Base-by-base conservation (phyloP, 2,329 filamentous ascomycete species). In the Septoria petroselini region DNA sequence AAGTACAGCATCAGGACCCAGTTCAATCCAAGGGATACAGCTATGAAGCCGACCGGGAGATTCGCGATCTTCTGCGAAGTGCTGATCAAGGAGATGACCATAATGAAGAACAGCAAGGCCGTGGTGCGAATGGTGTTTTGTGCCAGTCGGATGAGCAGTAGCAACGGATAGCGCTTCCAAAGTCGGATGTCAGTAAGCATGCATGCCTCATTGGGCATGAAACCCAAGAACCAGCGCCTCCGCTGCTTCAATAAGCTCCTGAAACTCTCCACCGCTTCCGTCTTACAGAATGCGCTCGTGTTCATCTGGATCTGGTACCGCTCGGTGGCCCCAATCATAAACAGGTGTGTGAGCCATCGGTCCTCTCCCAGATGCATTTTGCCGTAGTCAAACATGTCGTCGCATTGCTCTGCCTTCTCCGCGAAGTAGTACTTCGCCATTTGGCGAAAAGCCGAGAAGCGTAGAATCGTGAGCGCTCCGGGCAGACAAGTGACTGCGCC, bases 341-440 rank as follows among this genome's bases (percentile, higher is more conserved):
- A 96, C 51, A 98, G 78, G 74, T 98, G 93, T 1, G 91, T 98
- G 49, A 97, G 79, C 91, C 91, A 97, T 56, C 91, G 81, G 70
- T 98, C 93, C 70, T 97, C 93, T 31, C 93, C 93, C 35, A 97
- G 72, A 71, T 97, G 91, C 63, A 88, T 91, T 72, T 97, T 97
- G 49, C 88, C 90, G 66, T 91, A 97, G 67, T 98, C 91, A 65
- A 98, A 98, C 9, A 97, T 76, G 68, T 97, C 91, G 53, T 95
- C 88, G 64, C 90, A 95, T 65, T 95, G 87, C 69, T 95, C 91
- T 3, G 90, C 89, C 69, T 95, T 95, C 71, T 96, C 91, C 31
- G 91, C 90, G 69, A 98, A 98, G 72, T 98, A 97, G 72, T 95
- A 95, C 66, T 94, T 95, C 64, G 91, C 89, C 90, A 98, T 96